Conservation (phyloP, 2,329 filamentous ascomycete species). For the Phialemoniopsis sp. region DNA sequence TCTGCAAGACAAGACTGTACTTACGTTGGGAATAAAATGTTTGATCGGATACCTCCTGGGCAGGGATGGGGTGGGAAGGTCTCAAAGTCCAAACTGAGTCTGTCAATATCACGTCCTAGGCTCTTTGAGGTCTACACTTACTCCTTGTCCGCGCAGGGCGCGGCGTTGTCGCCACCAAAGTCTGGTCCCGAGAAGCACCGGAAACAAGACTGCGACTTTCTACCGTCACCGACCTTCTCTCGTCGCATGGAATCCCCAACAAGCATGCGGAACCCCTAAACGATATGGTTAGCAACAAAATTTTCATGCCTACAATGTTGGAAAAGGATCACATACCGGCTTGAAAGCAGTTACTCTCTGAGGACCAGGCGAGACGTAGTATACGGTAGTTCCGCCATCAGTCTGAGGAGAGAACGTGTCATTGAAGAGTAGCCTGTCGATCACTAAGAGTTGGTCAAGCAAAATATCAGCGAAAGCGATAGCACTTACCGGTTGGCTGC, state of each 20-base stretch:
- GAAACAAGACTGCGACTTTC: slow-evolving; percentile 26
- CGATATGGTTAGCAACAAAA: slow-evolving; percentile 37
- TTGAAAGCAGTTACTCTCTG: slow-evolving; percentile 29
- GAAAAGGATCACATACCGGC: slow-evolving; percentile 52
- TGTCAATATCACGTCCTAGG: too few relatives aligned
- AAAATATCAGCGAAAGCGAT: too few relatives aligned
- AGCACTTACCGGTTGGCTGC: slow-evolving; percentile 27
- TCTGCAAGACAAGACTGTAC: slow-evolving; percentile 24
- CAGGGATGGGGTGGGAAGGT: slow-evolving; percentile 1
- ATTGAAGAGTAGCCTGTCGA: slow-evolving; percentile 32
- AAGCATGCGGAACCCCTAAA: slow-evolving; percentile 34
- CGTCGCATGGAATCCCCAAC: slow-evolving; percentile 25
- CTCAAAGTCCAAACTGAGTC: slow-evolving; percentile 11
- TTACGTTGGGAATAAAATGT: slow-evolving; percentile 42
- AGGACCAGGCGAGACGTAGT: slow-evolving; percentile 27
- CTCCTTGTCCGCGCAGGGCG: slow-evolving; percentile 10
- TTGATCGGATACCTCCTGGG: slow-evolving; percentile 36
- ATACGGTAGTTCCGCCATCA: slow-evolving; percentile 29
- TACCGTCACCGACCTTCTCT: slow-evolving; percentile 16
- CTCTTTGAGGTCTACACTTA: too few relatives aligned
- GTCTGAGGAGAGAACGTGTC: slow-evolving; percentile 36
- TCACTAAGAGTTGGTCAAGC: too few relatives aligned
- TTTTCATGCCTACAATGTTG: too few relatives aligned
- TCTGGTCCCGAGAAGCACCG: slow-evolving; percentile 24
- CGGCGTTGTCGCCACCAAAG: slow-evolving; percentile 17